phyloP scores from a whole-genome alignment of 2,329 filamentous ascomycete genomes.

The Sporothrix dimorphospora region DNA sequence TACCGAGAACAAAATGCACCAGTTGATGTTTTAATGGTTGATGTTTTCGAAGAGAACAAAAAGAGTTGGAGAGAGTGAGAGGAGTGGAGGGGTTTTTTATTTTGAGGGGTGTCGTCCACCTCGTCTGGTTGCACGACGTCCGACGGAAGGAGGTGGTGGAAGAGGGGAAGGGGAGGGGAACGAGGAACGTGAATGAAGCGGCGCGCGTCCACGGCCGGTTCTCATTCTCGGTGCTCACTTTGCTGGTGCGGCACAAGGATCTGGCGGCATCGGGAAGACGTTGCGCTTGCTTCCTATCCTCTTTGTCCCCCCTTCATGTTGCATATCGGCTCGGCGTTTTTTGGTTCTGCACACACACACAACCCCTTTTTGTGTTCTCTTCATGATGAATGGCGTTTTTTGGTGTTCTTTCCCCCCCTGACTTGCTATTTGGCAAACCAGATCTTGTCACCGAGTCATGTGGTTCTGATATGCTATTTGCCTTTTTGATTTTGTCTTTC shows the following conservation, averaged over 20 bases:
- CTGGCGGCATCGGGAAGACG: not conserved
- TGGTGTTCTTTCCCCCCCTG: not conserved
- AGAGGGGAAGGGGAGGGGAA: slow-evolving; percentile 3
- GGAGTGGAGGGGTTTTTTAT: not conserved
- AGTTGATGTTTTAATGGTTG: not conserved
- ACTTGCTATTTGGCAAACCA: not conserved
- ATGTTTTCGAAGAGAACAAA: not conserved
- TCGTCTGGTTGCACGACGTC: slow-evolving; percentile 7
- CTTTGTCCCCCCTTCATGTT: not conserved
- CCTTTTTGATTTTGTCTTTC: not conserved
- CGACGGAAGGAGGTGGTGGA: not conserved
- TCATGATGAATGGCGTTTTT: slow-evolving; percentile 18
- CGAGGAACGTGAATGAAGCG: not conserved
- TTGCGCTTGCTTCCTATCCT: not conserved
- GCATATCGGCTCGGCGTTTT: slow-evolving; percentile 16
- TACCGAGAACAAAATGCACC: not conserved
- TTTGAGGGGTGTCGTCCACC: not conserved
- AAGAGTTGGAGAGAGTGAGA: not conserved
- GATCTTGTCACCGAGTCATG: not conserved
- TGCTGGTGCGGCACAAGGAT: not conserved
- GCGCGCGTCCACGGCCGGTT: not conserved
- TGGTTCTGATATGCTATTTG: not conserved
- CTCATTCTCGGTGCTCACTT: not conserved
- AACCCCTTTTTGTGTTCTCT: not conserved
- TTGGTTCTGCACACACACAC: slow-evolving; percentile 1